Evolutionary conservation across 257 asterid genomes (phyloP), one percentile per base, ranked within the genome.

Genomic region (Solanum chiquidenum): DNA sequence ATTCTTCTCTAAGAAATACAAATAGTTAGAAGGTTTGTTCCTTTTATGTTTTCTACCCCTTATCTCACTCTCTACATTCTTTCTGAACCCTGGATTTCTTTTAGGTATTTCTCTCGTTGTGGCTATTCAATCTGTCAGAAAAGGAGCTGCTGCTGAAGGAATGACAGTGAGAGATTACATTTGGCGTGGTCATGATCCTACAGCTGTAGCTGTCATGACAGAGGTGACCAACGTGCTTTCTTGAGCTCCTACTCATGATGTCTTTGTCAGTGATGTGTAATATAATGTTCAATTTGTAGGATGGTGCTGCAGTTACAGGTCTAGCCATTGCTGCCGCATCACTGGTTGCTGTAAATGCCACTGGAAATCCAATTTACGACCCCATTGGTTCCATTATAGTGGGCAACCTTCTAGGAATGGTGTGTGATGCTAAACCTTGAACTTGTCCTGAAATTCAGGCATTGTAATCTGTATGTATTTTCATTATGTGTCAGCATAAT

Each of bases 101-200:
- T 55, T 91, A 97, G 99, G 99, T 90, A 98, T 93, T 88, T 97
- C 99, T 85, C 98, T 97, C 89, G 13, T 94, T 86, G 99, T 97
- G 90, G 99, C 99, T 64, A 89, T 97, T 88, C 93, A 92, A 88
- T 98, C 99, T 90, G 99, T 97, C 88, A 93, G 95, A 90, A 95
- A 95, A 91, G 99, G 99, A 89, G 99, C 99, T 86, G 99, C 99
- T 74, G 98, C 99, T 27, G 99, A 97, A 94, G 98, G 99, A 89
- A 95, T 97, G 99, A 95, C 80, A 83, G 94, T 97, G 90, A 93
- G 95, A 86, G 99, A 97, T 87, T 97, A 97, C 91, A 93, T 97
- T 64, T 97, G 99, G 99, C 96, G 99, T 84, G 99, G 99, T 88
- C 99, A 97, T 90, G 99, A 97, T 91, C 99, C 99, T 79, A 97